Conservation (phyloP, 2,329 filamentous ascomycete genomes). For the Scleromitrula shiraiana region DNA sequence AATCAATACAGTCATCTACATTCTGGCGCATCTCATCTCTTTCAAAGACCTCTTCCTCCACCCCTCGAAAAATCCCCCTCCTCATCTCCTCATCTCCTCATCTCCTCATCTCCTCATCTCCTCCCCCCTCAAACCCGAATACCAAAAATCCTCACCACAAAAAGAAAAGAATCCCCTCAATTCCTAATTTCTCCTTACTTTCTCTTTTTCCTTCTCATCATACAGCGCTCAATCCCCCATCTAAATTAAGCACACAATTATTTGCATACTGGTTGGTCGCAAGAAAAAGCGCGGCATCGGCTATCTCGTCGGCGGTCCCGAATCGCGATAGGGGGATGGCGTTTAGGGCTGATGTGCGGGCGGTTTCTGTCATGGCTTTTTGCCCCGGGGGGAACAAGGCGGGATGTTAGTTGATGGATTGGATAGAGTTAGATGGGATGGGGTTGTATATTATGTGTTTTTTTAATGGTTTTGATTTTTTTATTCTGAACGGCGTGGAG, state of each 20-base stretch:
- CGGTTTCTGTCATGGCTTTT: constrained; percentile 36
- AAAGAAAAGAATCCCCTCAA: too few species aligned
- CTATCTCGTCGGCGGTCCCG: constrained; percentile 62
- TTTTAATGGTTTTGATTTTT: constrained; percentile 19
- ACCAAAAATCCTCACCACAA: too few species aligned
- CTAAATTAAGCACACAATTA: constrained; percentile 78
- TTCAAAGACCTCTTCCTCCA: not conserved
- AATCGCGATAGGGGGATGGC: constrained; percentile 60
- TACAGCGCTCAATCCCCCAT: constrained; percentile 69
- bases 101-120: too few species aligned
- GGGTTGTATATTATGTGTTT: constrained; percentile 27
- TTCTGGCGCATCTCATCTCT: not conserved
- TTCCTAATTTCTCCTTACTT: too few species aligned
- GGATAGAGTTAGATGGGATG: not conserved
- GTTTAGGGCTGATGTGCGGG: constrained; percentile 30
- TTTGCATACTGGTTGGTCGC: constrained; percentile 74
- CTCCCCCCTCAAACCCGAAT: too few species aligned
- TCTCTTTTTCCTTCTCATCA: constrained; percentile 30
- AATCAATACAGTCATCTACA: not conserved
- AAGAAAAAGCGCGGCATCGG: constrained; percentile 74
- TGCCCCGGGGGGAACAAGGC: not conserved
- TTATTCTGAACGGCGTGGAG: not conserved
- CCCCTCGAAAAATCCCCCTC: too few species aligned
- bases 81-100: too few species aligned
- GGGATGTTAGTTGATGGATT: not conserved